Conservation (phyloP, 768 basidiomycete species). For the Psilocybe cyanescens region DNA sequence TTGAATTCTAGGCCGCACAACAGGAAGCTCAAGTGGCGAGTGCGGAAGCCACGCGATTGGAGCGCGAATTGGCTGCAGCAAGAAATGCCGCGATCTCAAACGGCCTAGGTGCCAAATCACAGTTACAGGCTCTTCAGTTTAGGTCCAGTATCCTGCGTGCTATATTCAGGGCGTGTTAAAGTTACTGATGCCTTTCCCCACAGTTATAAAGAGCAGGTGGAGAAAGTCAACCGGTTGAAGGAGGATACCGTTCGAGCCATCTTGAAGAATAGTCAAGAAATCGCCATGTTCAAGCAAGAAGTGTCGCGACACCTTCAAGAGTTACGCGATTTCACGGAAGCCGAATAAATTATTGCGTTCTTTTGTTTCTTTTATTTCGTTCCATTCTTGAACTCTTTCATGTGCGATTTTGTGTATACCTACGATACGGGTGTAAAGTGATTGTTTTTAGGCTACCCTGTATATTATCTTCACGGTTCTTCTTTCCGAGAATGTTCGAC, state of each 20-base stretch:
- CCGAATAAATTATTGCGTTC: constrained; percentile 26
- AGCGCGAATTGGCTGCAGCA: constrained; percentile 75
- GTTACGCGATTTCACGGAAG: constrained; percentile 67
- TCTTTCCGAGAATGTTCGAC: constrained; percentile 7
- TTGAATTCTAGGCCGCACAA: constrained; percentile 64
- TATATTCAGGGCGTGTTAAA: constrained; percentile 7
- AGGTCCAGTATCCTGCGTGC: constrained; percentile 37
- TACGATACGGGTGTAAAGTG: neutral
- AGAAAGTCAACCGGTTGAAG: constrained; percentile 72
- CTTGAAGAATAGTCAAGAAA: constrained; percentile 84
- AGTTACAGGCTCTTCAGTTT: constrained; percentile 77
- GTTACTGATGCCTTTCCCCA: neutral
- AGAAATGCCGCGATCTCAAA: constrained; percentile 76
- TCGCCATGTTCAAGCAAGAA: constrained; percentile 80
- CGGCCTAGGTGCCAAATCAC: constrained; percentile 82
- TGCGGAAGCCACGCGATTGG: constrained; percentile 66
- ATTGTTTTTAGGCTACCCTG: constrained; percentile 5
- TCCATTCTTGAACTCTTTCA: constrained; percentile 3
- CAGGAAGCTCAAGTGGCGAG: constrained; percentile 72
- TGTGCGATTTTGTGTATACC: constrained; percentile 14
- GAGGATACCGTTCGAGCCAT: constrained; percentile 84
- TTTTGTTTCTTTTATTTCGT: constrained; percentile 9
- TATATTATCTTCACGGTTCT: constrained; percentile 1
- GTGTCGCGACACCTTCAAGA: constrained; percentile 73
- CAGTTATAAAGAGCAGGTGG: constrained; percentile 81